phyloP scores from a whole-genome alignment of 768 basidiomycete species.

The Amanita thiersii region DNA sequence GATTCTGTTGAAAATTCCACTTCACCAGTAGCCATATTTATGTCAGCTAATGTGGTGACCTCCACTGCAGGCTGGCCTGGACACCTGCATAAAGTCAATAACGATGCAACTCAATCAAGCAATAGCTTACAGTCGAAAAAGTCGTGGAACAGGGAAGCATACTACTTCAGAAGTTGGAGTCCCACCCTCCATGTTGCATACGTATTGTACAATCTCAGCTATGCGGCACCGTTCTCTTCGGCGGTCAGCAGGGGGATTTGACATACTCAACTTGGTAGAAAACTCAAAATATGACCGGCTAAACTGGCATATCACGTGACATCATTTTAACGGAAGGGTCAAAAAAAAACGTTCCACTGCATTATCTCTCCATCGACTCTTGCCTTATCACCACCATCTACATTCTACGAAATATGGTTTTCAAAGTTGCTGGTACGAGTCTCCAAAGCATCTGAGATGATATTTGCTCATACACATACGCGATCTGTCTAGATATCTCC shows the following conservation, averaged over 20 bases:
- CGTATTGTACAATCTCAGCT: constrained; percentile 66
- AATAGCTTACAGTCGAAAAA: constrained; percentile 58
- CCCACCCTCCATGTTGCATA: constrained; percentile 37
- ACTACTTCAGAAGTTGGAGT: constrained; percentile 25
- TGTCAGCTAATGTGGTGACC: constrained; percentile 47
- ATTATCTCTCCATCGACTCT: constrained; percentile 13
- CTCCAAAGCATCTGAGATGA: no score
- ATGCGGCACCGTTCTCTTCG: constrained; percentile 41
- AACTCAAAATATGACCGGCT: background rate
- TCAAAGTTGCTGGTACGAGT: constrained; percentile 87
- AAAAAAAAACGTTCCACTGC: constrained; percentile 26
- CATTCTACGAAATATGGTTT: constrained; percentile 49
- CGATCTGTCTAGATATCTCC: constrained; percentile 60
- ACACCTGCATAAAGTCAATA: constrained; percentile 39
- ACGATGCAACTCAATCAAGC: constrained; percentile 3
- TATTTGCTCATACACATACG: no score
- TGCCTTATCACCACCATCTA: constrained; percentile 15
- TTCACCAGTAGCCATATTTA: constrained; percentile 39
- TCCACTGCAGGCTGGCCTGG: constrained; percentile 58
- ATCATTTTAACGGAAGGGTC: background rate
- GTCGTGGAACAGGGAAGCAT: constrained; percentile 69
- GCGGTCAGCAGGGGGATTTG: constrained; percentile 4
- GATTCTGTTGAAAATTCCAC: constrained; percentile 38
- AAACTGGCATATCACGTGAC: background rate
- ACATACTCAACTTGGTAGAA: constrained; percentile 1